phyloP scores from a whole-genome alignment of 2,329 filamentous ascomycete genomes.

The Biscogniauxia marginata region DNA sequence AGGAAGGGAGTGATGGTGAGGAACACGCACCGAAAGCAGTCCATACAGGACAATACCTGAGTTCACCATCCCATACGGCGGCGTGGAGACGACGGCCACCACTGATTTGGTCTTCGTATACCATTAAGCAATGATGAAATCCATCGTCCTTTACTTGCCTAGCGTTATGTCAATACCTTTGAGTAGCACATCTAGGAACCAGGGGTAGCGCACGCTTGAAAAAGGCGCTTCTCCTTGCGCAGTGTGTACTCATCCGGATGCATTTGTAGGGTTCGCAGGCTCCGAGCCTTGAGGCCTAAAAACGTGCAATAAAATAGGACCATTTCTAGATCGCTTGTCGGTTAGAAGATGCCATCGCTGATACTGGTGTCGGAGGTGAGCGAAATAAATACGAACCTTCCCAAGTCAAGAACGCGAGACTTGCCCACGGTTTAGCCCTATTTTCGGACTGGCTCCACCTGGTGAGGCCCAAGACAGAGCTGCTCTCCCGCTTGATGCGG shows the following conservation, averaged over 20 bases:
- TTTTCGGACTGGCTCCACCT: slow-evolving; percentile 48
- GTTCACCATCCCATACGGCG: slow-evolving; percentile 52
- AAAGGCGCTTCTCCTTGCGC: slow-evolving; percentile 49
- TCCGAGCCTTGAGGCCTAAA: slow-evolving; percentile 54
- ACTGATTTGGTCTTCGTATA: slow-evolving; percentile 51
- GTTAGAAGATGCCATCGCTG: not conserved
- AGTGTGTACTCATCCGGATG: slow-evolving; percentile 47
- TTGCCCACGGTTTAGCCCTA: slow-evolving; percentile 52
- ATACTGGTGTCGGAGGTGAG: not conserved
- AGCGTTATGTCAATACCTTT: not conserved
- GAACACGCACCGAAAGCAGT: slow-evolving; percentile 56
- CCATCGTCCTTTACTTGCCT: slow-evolving; percentile 58
- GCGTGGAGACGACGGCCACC: slow-evolving; percentile 54
- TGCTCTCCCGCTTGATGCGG: slow-evolving; percentile 48
- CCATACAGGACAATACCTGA: slow-evolving; percentile 59
- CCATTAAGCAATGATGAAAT: slow-evolving; percentile 51
- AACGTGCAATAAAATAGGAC: slow-evolving; percentile 60
- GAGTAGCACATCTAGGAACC: not conserved
- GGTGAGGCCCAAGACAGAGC: slow-evolving; percentile 46
- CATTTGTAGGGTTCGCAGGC: slow-evolving; percentile 43
- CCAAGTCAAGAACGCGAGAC: slow-evolving; percentile 57
- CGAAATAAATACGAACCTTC: slow-evolving; percentile 46
- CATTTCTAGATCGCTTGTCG: slow-evolving; percentile 44
- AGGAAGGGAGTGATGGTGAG: not conserved
- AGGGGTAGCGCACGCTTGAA: slow-evolving; percentile 51